A percentile compares a stretch with the other conserved stretches of the same genome.
phyloP scores from a whole-genome alignment of 768 basidiomycete species.

The Mycena kentingensis region DNA sequence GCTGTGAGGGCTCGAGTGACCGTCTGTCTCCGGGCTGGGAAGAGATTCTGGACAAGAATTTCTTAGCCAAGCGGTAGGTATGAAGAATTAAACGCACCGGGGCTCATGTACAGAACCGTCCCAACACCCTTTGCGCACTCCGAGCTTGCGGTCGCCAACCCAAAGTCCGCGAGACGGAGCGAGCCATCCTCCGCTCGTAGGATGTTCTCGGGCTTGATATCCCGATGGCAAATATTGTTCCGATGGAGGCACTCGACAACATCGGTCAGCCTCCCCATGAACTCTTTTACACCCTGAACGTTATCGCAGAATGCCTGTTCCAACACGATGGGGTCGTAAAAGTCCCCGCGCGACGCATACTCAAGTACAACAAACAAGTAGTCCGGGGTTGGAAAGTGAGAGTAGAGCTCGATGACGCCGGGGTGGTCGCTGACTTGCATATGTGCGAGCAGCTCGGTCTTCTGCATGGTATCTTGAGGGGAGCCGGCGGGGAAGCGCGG shows the following conservation, averaged over 20 bases:
- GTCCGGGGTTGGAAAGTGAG: slow-evolving; percentile 47
- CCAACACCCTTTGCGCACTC: slow-evolving; percentile 36
- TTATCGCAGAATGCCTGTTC: slow-evolving; percentile 41
- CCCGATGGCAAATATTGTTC: slow-evolving; percentile 53
- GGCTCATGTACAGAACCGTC: slow-evolving; percentile 36
- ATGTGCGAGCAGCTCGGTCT: slow-evolving; percentile 47
- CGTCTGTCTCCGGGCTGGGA: too few species aligned
- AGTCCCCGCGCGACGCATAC: slow-evolving; percentile 38
- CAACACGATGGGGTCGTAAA: slow-evolving; percentile 49
- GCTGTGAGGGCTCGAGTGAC: too few species aligned
- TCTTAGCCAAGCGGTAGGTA: too few species aligned
- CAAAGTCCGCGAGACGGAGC: slow-evolving; percentile 56
- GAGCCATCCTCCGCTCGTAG: slow-evolving; percentile 39
- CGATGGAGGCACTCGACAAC: slow-evolving; percentile 55
- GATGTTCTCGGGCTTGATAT: slow-evolving; percentile 63
- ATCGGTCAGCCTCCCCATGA: slow-evolving; percentile 56
- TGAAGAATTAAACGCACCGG: background rate
- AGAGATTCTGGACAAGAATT: too few species aligned
- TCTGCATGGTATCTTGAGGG: slow-evolving; percentile 44
- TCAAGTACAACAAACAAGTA: slow-evolving; percentile 48
- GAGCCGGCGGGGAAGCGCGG: slow-evolving; percentile 41
- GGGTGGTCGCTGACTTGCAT: slow-evolving; percentile 33
- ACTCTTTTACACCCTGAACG: slow-evolving; percentile 46
- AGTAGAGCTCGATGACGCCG: slow-evolving; percentile 48
- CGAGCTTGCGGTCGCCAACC: slow-evolving; percentile 39